phyloP scores from a whole-genome alignment of 2,329 filamentous ascomycete genomes.

The Aspergillus cejpii region DNA sequence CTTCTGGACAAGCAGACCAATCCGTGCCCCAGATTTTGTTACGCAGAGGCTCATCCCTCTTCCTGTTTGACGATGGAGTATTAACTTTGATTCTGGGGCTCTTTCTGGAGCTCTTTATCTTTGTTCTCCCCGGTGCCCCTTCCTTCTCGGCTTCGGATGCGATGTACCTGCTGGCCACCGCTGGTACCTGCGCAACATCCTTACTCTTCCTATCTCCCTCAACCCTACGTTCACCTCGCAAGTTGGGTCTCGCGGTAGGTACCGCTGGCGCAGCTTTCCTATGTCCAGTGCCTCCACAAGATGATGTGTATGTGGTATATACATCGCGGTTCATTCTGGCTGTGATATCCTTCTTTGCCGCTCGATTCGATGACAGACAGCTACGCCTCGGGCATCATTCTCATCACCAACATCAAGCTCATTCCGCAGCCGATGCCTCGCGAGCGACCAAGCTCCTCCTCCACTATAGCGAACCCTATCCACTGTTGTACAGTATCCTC shows the following conservation, averaged over 20 bases:
- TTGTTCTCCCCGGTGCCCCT: conserved; percentile 19
- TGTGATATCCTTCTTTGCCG: conserved; percentile 27
- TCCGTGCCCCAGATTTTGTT: conserved; percentile 11
- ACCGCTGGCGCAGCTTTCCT: conserved; percentile 25
- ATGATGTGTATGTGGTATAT: conserved; percentile 25
- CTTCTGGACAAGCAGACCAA: neutral
- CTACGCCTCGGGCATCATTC: conserved; percentile 22
- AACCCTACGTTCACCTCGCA: conserved; percentile 25
- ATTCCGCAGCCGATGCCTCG: conserved; percentile 49
- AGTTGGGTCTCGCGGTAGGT: conserved; percentile 28
- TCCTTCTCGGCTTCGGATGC: conserved; percentile 21
- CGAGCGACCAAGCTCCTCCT: conserved; percentile 66
- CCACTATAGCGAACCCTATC: conserved; percentile 61
- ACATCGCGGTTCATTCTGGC: conserved; percentile 24
- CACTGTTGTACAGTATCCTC: conserved; percentile 76
- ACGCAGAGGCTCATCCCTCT: conserved; percentile 5
- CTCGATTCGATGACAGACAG: conserved; percentile 30
- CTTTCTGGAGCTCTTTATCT: conserved; percentile 19
- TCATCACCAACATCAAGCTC: conserved; percentile 31
- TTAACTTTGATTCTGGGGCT: conserved; percentile 25
- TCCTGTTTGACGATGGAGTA: conserved; percentile 23
- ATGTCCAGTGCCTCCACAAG: conserved; percentile 25
- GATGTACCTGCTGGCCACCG: conserved; percentile 19
- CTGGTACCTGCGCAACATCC: conserved; percentile 24
- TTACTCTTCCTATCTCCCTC: conserved; percentile 22